A percentile compares a stretch with the other conserved stretches of the same genome.
Evolutionary conservation across 495 filamentous ascomycete species (phyloP).

Genomic region (Talaromyces wortmannii): DNA sequence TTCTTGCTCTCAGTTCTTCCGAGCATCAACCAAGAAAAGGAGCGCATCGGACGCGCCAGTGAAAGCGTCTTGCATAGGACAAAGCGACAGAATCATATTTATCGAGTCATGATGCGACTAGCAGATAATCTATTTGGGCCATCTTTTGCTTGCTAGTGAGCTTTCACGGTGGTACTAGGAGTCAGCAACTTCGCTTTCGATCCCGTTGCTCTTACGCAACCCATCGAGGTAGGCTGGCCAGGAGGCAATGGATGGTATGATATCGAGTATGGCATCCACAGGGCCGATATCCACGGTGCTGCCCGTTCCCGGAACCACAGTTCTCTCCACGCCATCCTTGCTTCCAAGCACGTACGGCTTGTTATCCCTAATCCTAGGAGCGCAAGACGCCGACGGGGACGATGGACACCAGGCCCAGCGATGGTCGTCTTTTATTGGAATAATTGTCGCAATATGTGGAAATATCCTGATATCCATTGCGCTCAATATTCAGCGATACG

Average conservation of each 20-base stretch:
- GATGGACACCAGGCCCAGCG: conserved; percentile 48
- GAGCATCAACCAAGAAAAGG: not conserved
- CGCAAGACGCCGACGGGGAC: conserved; percentile 23
- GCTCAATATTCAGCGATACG: conserved; percentile 94
- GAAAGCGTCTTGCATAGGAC: not conserved
- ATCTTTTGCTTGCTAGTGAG: not conserved
- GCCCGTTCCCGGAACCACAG: not conserved
- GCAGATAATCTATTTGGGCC: not conserved
- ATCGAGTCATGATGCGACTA: not conserved
- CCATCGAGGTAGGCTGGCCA: not conserved
- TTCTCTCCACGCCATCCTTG: not conserved
- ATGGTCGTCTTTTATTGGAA: conserved; percentile 93
- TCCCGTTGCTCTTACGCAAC: not conserved
- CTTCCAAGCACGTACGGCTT: not conserved
- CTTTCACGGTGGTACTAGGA: not conserved
- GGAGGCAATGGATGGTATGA: not conserved
- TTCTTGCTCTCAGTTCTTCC: not conserved
- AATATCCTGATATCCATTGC: conserved; percentile 92
- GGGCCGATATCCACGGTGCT: not conserved
- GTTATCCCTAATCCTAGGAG: not conserved
- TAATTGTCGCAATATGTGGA: conserved; percentile 81
- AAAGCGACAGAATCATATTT: not conserved
- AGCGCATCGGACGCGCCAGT: not conserved
- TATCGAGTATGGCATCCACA: not conserved
- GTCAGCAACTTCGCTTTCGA: not conserved